These are phyloP conservation scores for Rhododendron mucronatum DNA, from an alignment of 148 eudicot species.

Conservation along the genomic window DNA sequence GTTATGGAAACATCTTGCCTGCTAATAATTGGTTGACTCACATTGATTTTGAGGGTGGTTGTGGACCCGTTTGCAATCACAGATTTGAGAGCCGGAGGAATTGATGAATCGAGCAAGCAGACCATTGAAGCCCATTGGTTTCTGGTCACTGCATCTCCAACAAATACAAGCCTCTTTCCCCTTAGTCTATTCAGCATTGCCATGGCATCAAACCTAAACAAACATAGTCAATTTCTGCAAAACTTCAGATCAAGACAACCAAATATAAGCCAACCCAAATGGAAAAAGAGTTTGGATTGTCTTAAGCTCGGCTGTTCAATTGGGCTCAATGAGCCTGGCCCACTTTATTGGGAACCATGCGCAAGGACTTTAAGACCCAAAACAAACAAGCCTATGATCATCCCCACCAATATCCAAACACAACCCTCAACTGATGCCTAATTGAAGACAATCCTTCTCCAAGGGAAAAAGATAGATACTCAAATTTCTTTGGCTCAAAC, in stretches of 20 bases:
- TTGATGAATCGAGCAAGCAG: conserved; percentile 6
- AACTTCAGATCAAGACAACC: not conserved
- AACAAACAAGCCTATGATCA: too few species aligned
- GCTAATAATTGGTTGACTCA: not conserved
- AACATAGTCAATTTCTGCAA: not conserved
- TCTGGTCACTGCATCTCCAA: conserved; percentile 5
- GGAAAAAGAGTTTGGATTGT: not conserved
- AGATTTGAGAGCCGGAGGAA: not conserved
- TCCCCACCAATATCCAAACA: too few species aligned
- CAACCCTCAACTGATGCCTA: too few species aligned
- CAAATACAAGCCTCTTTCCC: conserved; percentile 13
- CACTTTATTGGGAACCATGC: not conserved
- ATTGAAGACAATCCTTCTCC: too few species aligned
- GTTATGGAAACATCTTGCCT: not conserved
- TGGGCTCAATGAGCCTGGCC: not conserved
- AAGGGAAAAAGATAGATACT: too few species aligned
- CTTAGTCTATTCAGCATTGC: conserved; percentile 14
- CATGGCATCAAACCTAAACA: conserved; percentile 11
- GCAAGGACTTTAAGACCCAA: too few species aligned
- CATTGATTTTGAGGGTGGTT: not conserved
- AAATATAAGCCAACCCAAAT: not conserved
- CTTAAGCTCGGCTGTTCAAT: not conserved
- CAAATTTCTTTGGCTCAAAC: too few species aligned
- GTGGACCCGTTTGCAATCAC: not conserved
- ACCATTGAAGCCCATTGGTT: conserved; percentile 16